Base-by-base conservation (phyloP, 1,284 basidiomycete species). In the Trametes versicolor region DNA sequence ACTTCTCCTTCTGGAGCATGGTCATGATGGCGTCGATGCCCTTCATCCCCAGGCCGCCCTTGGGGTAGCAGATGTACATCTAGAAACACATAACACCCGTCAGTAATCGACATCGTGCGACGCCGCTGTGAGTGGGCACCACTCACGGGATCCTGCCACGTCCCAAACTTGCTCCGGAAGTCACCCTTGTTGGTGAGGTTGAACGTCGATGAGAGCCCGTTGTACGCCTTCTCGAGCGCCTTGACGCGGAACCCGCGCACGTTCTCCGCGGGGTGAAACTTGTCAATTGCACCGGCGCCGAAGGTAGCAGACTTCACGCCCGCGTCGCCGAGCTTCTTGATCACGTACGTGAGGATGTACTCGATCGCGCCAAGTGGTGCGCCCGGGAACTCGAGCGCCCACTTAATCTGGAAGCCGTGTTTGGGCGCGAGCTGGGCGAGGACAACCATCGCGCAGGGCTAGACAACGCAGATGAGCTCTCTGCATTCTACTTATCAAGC, bases 391-490 rank as follows among this genome's bases (percentile, higher is more conserved):
- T 84, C 83, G 47, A 87, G 77, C 2, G 84, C 82, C 83, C 84
- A 88, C 73, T 88, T 88, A 75, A 87, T 82, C 73, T 88, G 86
- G 74, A 80, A 83, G 6, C 85, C 86, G 63, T 84, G 77, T 62
- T 77, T 73, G 4, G 83, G 78, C 5, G 85, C 77, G 17, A 88
- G 79, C 73, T 86, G 83, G 10, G 85, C 83, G 5, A 88, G 74
- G 27, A 86, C 85, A 58, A 87, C 83, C 63, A 87, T 73, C 1
- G 80, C 81, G 65, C 79, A 77, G 12, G 78, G 71, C 77, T 80
- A 63, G 10, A 49, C 6, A 8, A 43, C 23, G 13, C 19, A 32
- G 10, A 47, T 52, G 25, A 55, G 36, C 8, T 15, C 10, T 23
- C n/a, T 43, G 10, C 32, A 19, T 37, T 37, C 0, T 15, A 15